Evolutionary conservation across 768 basidiomycete genomes (phyloP).

Genomic region (Boletus tomentosulus): DNA sequence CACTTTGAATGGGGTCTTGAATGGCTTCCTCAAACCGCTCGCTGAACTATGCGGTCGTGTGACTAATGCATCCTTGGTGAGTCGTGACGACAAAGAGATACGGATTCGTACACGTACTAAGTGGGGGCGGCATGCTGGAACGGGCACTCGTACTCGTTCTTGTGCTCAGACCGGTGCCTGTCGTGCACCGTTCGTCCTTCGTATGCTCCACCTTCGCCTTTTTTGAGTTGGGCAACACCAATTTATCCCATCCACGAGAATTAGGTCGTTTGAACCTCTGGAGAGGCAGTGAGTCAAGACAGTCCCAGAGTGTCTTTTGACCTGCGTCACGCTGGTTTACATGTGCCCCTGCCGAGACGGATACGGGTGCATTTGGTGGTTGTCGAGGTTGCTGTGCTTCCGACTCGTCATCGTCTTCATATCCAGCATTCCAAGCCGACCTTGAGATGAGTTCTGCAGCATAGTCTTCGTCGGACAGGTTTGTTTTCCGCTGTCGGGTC

Average conservation of each 20-base stretch:
- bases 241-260: constrained; percentile 4
- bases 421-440: constrained; percentile 7
- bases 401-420: constrained; percentile 24
- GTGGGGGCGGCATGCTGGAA: constrained; percentile 17
- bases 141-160: not conserved
- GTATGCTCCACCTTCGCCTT: constrained; percentile 14
- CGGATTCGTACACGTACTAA: constrained; percentile 14
- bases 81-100: not conserved
- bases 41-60: constrained; percentile 46
- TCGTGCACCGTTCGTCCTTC: not conserved
- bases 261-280: constrained; percentile 27
- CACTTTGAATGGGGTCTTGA: constrained; percentile 37
- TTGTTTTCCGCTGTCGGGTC: constrained; percentile 41
- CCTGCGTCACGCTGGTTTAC: not conserved
- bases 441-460: constrained; percentile 23
- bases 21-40: constrained; percentile 41
- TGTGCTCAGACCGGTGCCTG: not conserved
- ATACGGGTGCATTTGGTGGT: constrained; percentile 1
- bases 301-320: constrained; percentile 23
- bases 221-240: constrained; percentile 16
- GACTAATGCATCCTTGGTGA: constrained; percentile 28
- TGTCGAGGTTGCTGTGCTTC: constrained; percentile 3
- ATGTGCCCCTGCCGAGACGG: not conserved
- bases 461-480: constrained; percentile 43
- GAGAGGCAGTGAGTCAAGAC: constrained; percentile 10